Percentiles rank a stretch among this genome's conserved stretches.
phyloP scores from a whole-genome alignment of 352 stramenopile species.

The Phytophthora cactorum region DNA sequence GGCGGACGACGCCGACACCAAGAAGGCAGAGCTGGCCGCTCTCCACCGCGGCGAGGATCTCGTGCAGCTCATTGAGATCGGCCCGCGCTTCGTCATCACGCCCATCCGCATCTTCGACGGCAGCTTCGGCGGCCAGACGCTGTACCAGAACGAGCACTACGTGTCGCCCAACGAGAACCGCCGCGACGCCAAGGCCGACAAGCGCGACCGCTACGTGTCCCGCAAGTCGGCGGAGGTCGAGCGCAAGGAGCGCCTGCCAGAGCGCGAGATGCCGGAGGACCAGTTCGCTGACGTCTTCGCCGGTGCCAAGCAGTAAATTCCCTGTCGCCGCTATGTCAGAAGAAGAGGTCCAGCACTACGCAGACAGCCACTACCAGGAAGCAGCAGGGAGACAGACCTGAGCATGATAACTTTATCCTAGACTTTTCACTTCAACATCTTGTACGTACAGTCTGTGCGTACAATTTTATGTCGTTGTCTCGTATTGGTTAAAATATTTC shows the following conservation, averaged over 20 bases:
- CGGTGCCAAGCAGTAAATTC: conserved; percentile 47
- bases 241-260: conserved; percentile 75
- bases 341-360: background rate
- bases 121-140: conserved; percentile 97
- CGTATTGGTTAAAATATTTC: conserved; percentile 14
- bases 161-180: conserved; percentile 95
- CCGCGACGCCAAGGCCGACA: conserved; percentile 91
- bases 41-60: conserved; percentile 88
- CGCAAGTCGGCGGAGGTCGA: conserved; percentile 89
- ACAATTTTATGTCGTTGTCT: background rate
- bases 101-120: conserved; percentile 99
- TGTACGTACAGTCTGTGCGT: background rate
- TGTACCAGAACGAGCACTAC: conserved; percentile 99
- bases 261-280: conserved; percentile 75
- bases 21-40: conserved; percentile 90
- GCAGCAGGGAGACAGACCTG: too few relatives aligned
- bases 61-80: conserved; percentile 99
- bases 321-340: background rate
- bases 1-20: conserved; percentile 88
- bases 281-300: conserved; percentile 90
- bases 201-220: conserved; percentile 92
- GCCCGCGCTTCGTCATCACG: conserved; percentile 98
- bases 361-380: background rate
- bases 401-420: conserved; percentile 26
- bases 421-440: conserved; percentile 13